Conservation (phyloP, 352 stramenopile genomes). For the Pythium biforme region DNA sequence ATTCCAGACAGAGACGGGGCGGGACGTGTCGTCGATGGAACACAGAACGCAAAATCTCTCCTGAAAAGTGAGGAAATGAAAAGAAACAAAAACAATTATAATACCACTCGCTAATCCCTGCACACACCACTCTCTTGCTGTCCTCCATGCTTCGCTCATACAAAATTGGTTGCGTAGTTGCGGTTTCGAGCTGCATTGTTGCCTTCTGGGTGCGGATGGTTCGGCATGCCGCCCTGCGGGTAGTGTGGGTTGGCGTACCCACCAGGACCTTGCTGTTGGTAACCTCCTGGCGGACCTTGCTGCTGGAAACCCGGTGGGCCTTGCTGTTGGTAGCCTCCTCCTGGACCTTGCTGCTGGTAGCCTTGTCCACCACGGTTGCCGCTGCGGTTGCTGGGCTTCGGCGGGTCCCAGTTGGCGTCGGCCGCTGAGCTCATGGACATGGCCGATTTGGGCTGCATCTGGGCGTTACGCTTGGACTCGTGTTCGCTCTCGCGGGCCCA, state of each 20-base stretch:
- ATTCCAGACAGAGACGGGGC: slow-evolving; percentile 7
- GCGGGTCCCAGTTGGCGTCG: slow-evolving; percentile 19
- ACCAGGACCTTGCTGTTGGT: not conserved
- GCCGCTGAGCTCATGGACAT: slow-evolving; percentile 22
- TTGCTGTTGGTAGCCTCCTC: not conserved
- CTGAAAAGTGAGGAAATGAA: slow-evolving; percentile 1
- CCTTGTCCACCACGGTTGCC: slow-evolving; percentile 20
- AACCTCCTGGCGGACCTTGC: not conserved
- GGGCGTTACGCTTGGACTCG: slow-evolving; percentile 18
- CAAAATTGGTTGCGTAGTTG: slow-evolving; percentile 31
- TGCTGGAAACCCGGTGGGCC: not conserved
- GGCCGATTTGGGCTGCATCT: slow-evolving; percentile 25
- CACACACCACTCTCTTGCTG: too few species aligned
- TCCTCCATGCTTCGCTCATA: too few species aligned
- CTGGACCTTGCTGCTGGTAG: not conserved
- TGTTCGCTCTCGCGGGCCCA: slow-evolving; percentile 18
- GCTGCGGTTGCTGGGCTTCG: slow-evolving; percentile 18
- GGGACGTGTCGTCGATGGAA: not conserved
- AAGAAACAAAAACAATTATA: not conserved
- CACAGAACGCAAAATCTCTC: not conserved
- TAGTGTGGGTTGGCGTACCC: not conserved
- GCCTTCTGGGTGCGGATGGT: slow-evolving; percentile 12
- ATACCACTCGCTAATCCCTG: too few species aligned
- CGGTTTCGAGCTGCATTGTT: not conserved
- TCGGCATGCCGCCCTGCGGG: slow-evolving; percentile 5